Percentiles rank a stretch among this genome's conserved stretches.
Conservation (phyloP, 768 basidiomycete species). For the Lyophyllum shimeji region DNA sequence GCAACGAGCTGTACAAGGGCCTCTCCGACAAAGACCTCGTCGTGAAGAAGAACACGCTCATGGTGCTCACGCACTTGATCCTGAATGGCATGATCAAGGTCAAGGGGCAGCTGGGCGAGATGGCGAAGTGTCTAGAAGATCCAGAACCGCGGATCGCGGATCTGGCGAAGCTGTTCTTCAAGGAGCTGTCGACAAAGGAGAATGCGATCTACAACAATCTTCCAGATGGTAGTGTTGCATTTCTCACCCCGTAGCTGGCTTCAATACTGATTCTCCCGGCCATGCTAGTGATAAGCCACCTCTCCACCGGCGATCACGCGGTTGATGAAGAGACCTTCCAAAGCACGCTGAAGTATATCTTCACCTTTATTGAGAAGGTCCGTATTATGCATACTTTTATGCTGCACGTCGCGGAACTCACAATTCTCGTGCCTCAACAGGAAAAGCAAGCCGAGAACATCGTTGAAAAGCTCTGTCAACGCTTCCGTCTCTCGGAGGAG, state of each 20-base stretch:
- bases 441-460: slow-evolving; percentile 98
- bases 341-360: slow-evolving; percentile 92
- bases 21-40: slow-evolving; percentile 82
- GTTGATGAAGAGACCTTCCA: slow-evolving; percentile 93
- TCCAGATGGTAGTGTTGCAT: slow-evolving; percentile 71
- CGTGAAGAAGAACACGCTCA: slow-evolving; percentile 99
- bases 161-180: slow-evolving; percentile 97
- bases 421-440: slow-evolving; percentile 37
- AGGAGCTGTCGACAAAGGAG: slow-evolving; percentile 93
- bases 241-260: neutral
- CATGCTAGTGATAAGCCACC: slow-evolving; percentile 82
- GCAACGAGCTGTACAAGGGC: slow-evolving; percentile 92
- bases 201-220: slow-evolving; percentile 99
- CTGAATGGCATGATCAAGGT: slow-evolving; percentile 99
- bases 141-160: slow-evolving; percentile 84
- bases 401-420: neutral
- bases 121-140: slow-evolving; percentile 99
- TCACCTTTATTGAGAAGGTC: slow-evolving; percentile 96
- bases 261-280: slow-evolving; percentile 1
- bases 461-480: slow-evolving; percentile 96
- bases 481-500: slow-evolving; percentile 86
- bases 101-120: slow-evolving; percentile 98
- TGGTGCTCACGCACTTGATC: slow-evolving; percentile 97
- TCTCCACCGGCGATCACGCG: slow-evolving; percentile 87
- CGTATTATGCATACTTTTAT: too few relatives aligned